Base-by-base conservation (phyloP, 805 yeast species). In the Debaryomyces maramus region DNA sequence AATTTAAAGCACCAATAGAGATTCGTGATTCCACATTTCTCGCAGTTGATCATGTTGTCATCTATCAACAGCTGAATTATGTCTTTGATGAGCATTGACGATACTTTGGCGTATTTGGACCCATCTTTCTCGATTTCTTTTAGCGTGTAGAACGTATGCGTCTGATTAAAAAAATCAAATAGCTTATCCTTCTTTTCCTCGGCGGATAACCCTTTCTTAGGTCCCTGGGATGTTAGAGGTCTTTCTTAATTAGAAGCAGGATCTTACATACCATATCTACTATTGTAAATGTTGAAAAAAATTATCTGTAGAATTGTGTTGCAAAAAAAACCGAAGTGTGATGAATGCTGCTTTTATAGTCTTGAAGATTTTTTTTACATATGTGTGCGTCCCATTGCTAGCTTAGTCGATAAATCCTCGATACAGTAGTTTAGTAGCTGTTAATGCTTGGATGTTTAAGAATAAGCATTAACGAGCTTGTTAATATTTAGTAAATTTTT, bases 71-170 rank as follows among this genome's bases (percentile, higher is more conserved):
- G 46, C 30, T 72, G 73, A 7, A 78, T 47, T 1, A 78, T 45
- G 7, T 74, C 80, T 48, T 79, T 78, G 29, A 78, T 75, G 36
- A 75, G 72, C 77, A 77, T 77, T 0, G 78, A 52, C n/a, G 75
- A 67, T 5, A 78, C 67, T 0, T 80, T 80, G 0, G 70, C 65
- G 30, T 53, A 56, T 34, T 73, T 75, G 2, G 77, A 64, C 1
- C 68, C 79, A 7, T 54, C 46, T 3, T 68, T 54, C 51, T 78
- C 83, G 9, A 78, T 46, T 39, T 78, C 84, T 45, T 78, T 78
- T 38, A 77, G 62, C 39, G 61, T 71, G 45, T 72, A 77, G 39
- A 74, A 64, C 0, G 63, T 51, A 42, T 72, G 76, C 2, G 60
- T 55, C 10, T 50, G 47, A 21, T 69, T 69, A 43, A 74, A 65